Evolutionary conservation across 192 early-diverging fungal species (phyloP).

Genomic region (Coemansia sp.): DNA sequence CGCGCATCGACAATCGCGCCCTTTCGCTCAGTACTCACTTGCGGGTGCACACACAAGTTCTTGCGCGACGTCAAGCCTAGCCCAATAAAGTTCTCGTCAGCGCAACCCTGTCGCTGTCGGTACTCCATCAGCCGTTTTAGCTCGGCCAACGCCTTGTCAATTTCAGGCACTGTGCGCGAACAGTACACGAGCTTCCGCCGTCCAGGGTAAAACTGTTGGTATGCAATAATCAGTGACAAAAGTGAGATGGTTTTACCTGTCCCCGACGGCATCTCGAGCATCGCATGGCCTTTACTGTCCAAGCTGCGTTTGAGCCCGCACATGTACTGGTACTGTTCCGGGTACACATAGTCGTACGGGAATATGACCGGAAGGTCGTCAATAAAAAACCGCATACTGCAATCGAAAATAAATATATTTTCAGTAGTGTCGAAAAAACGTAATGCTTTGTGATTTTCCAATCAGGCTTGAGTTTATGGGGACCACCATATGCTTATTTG

Average conservation of each 20-base stretch:
- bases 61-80: constrained; percentile 90
- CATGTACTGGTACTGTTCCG: constrained; percentile 99
- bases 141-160: constrained; percentile 98
- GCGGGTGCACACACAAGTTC: constrained; percentile 93
- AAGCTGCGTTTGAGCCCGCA: constrained; percentile 88
- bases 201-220: constrained; percentile 90
- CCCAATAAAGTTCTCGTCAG: constrained; percentile 81
- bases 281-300: constrained; percentile 92
- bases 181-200: constrained; percentile 99
- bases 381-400: constrained; percentile 43
- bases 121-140: constrained; percentile 89
- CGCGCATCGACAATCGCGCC: constrained; percentile 85
- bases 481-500: too few species aligned
- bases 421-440: too few species aligned
- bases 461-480: too few species aligned
- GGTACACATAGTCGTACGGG: constrained; percentile 99
- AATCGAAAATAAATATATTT: too few species aligned
- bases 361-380: constrained; percentile 87
- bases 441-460: too few species aligned
- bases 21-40: constrained; percentile 83
- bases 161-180: constrained; percentile 99
- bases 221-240: constrained; percentile 92
- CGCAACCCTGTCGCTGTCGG: constrained; percentile 62
- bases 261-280: constrained; percentile 99
- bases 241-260: constrained; percentile 98